Base-by-base conservation (phyloP, 768 basidiomycete genomes). In the Naganishia vishniacii region DNA sequence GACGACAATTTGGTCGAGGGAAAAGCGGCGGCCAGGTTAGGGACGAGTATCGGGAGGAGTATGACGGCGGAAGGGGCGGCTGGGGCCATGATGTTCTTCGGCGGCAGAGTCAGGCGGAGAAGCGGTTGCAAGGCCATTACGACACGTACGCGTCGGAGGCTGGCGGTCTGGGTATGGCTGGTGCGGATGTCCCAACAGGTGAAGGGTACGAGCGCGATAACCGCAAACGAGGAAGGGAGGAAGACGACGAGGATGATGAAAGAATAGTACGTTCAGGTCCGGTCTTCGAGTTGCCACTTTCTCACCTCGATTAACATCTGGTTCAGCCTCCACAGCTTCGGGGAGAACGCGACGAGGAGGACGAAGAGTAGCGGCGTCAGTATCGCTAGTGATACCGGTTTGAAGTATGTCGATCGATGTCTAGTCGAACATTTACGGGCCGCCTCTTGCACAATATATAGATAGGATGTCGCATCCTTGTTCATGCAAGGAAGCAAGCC, bases 31-130 rank as follows among this genome's bases (percentile, higher is more conserved):
- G 95, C 2, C 93, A 95, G 81, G 88, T 82, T 58, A 83, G 94
- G 69, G 95, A 99, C 73, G 95, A 99, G 74, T 95, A 95, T 75
- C 80, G 95, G 67, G 87, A 93, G 73, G 94, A 98, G 77, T 99
- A 93, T 73, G 92, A 98, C 75, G 87, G 91, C 62, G 95, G 95
- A 34, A 85, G 95, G 53, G 95, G 95, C 12, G 53, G 53, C 12
- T 56, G 90, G 89, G 40, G 93, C 88, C 70, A 91, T 90, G 5
- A 66, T 75, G 53, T 31, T 1, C 26, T 41, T 25, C 28, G 9
- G 8, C 23, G 41, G 13, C 40, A 32, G 26, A 37, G 41, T 47
- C 18, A 64, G 26, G 51, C 53, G 11, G 53, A 56, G 53, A 56
- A 56, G 53, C 53, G 53, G 16, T 40, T 56, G 59, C 67, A 46